Conservation (phyloP, 257 asterid species). For the Rhazya stricta region DNA sequence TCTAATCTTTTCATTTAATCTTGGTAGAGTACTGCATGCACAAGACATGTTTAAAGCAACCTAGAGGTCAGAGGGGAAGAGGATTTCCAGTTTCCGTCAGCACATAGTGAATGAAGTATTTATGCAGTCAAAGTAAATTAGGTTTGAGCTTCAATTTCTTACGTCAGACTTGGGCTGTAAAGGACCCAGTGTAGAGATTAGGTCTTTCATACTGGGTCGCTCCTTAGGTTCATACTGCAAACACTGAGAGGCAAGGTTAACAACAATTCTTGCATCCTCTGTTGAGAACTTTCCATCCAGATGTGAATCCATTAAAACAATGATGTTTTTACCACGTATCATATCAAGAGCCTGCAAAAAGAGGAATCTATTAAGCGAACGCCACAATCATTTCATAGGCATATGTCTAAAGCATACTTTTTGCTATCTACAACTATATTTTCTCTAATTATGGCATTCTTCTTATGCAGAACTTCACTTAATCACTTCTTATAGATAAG, state of each 20-base stretch:
- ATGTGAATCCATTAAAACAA: conserved; percentile 79
- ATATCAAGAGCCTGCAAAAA: conserved; percentile 72
- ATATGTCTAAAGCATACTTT: not conserved
- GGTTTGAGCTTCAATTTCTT: conserved; percentile 13
- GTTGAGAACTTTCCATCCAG: conserved; percentile 81
- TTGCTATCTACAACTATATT: not conserved
- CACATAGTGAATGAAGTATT: not conserved
- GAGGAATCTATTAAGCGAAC: not conserved
- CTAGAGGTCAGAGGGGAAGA: not conserved
- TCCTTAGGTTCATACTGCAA: conserved; percentile 87
- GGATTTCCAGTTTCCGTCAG: not conserved
- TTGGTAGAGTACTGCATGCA: not conserved
- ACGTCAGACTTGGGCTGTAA: conserved; percentile 68
- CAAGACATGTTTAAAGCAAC: not conserved
- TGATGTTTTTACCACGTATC: conserved; percentile 84
- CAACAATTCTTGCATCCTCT: conserved; percentile 75
- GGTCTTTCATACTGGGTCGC: conserved; percentile 75
- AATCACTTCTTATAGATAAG: not conserved
- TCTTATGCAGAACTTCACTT: not conserved
- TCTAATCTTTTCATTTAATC: not conserved
- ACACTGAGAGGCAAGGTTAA: conserved; percentile 80
- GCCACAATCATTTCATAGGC: not conserved
- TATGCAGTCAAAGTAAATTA: not conserved
- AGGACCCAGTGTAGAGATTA: conserved; percentile 69
- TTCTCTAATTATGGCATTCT: not conserved